phyloP scores from a whole-genome alignment of 208 protist genomes.

The Crithidia bombi region DNA sequence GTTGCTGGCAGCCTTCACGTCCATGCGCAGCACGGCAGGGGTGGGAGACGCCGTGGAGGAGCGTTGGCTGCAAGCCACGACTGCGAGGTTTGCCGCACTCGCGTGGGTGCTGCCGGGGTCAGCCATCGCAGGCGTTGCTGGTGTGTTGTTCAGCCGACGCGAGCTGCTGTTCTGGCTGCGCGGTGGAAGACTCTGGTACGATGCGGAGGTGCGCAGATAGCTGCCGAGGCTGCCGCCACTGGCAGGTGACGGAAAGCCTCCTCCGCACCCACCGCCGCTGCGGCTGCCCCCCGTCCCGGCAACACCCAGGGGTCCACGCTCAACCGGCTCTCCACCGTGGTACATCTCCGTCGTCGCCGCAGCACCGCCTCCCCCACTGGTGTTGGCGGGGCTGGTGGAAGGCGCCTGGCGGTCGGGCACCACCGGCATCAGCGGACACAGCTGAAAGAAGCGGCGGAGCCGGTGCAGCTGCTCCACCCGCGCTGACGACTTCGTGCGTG shows the following conservation, averaged over 20 bases:
- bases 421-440: constrained; percentile 31
- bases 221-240: constrained; percentile 3
- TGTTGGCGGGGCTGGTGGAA: constrained; percentile 16
- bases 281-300: not conserved
- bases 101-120: constrained; percentile 4
- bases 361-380: not conserved
- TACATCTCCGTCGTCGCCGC: not conserved
- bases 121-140: constrained; percentile 10
- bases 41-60: constrained; percentile 6
- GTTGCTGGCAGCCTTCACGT: not conserved
- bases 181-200: constrained; percentile 16
- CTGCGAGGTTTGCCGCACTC: not conserved
- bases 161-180: constrained; percentile 29
- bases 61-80: constrained; percentile 6
- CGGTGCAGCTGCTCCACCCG: constrained; percentile 14
- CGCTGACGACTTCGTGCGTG: not conserved
- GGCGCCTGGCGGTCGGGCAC: constrained; percentile 4
- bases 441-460: constrained; percentile 28
- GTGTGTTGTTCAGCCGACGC: constrained; percentile 18
- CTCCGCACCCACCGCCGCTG: not conserved
- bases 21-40: not conserved
- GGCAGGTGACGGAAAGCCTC: not conserved
- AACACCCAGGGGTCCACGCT: not conserved
- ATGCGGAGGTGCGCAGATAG: constrained; percentile 13
- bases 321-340: not conserved